Conservation (phyloP, 345 rosid species). For the Cardamine resedifolia region DNA sequence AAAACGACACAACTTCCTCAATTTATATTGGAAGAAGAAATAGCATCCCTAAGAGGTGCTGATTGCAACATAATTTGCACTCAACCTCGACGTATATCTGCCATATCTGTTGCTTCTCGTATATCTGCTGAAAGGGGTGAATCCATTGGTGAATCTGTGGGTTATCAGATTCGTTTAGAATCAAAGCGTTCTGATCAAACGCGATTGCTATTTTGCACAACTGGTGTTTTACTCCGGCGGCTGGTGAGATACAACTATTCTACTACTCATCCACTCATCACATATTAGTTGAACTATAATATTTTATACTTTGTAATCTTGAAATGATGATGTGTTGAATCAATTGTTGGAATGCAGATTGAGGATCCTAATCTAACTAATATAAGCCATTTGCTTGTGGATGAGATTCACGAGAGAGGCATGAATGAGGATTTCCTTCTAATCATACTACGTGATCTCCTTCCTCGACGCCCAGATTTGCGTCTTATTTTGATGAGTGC, state of each 20-base stretch:
- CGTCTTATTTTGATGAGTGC: slow-evolving; percentile 94
- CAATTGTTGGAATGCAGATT: slow-evolving; percentile 55
- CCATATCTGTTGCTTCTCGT: slow-evolving; percentile 93
- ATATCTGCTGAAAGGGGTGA: slow-evolving; percentile 95
- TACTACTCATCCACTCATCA: slow-evolving; percentile 6
- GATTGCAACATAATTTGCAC: slow-evolving; percentile 90
- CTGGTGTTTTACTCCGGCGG: slow-evolving; percentile 86
- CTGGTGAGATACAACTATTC: slow-evolving; percentile 51
- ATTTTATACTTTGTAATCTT: slow-evolving; percentile 14
- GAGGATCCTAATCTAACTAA: slow-evolving; percentile 77
- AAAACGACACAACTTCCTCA: slow-evolving; percentile 98
- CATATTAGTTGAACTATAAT: neutral
- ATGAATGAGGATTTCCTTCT: slow-evolving; percentile 92
- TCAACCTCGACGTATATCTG: slow-evolving; percentile 95
- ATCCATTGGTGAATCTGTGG: slow-evolving; percentile 80
- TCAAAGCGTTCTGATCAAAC: slow-evolving; percentile 76
- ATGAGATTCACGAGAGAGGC: slow-evolving; percentile 99
- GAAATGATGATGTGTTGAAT: slow-evolving; percentile 13
- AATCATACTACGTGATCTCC: slow-evolving; percentile 86
- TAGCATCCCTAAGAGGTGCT: slow-evolving; percentile 73
- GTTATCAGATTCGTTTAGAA: slow-evolving; percentile 95
- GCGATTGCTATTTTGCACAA: slow-evolving; percentile 87
- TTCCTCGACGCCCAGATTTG: slow-evolving; percentile 86
- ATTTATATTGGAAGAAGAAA: slow-evolving; percentile 86
- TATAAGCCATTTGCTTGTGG: slow-evolving; percentile 90